Evolutionary conservation across 371 early-diverging fungal species (phyloP), one percentile per base, ranked within the genome.

Genomic region (Mortierella sp.): DNA sequence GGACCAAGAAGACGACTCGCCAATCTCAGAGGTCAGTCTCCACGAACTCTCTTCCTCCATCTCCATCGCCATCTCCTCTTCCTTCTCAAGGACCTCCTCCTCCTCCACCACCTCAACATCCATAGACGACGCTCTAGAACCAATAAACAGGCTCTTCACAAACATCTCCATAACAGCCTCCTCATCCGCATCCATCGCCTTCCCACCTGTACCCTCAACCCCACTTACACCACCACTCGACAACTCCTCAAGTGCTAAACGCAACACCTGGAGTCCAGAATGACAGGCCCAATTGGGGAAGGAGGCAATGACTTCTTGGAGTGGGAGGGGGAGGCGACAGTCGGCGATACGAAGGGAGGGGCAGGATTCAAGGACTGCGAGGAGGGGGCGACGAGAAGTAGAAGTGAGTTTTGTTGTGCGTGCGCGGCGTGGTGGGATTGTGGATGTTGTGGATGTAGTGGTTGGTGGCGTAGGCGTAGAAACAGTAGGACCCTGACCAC

Each of bases 91-190:
- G n/a, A n/a, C n/a, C n/a, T n/a, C n/a, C 0, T 31, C 31, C 16
- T 26, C 60, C 60, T 24, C 28, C 8, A 31, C 60, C 31, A 13
- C 38, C 31, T 21, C 65, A 8, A 21, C 65, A 63, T 4, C 13
- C 34, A 44, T 14, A n/a, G 74, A 34, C 19, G 48, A 63, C 14
- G 42, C 5, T 24, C 45, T 16, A 14, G 79, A 57, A 16, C 70
- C 60, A 24, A 72, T 44, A 34, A 78, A 79, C 16, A 82, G 4
- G 31, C 73, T 76, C 75, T 79, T 78, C 42, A 82, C 68, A 70
- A 76, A 82, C 79, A 82, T 79, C 70, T 73, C 79, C 79, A 79
- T 72, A 19, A 82, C 74, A 3, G 48, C 73, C 42, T 75, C 79
- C 31, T 82, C 83, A 42, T 82, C 83, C 19, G 28, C 31, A 42